phyloP scores from a whole-genome alignment of 1,284 basidiomycete genomes.

The Ceratobasidium sp. region DNA sequence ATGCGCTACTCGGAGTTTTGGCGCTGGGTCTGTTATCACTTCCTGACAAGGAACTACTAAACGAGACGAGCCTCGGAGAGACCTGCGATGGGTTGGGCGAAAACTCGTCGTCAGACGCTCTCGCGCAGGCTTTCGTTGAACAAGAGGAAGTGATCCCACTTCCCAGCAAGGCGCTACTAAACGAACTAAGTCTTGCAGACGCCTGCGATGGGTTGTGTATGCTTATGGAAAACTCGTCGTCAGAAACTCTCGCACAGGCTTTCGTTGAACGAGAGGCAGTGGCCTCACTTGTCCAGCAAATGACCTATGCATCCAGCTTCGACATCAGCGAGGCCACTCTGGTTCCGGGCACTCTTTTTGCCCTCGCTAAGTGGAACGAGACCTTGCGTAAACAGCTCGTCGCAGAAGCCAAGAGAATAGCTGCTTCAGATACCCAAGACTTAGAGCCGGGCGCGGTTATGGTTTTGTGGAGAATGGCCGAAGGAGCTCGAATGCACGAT shows the following conservation, averaged over 20 bases:
- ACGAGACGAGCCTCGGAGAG: conserved; percentile 22
- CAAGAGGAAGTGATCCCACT: conserved; percentile 1
- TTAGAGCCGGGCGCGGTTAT: conserved; percentile 22
- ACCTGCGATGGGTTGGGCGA: conserved; percentile 6
- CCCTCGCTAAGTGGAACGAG: neutral
- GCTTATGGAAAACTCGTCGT: conserved; percentile 7
- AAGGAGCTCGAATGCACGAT: conserved; percentile 6
- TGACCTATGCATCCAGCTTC: conserved; percentile 13
- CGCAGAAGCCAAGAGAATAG: neutral
- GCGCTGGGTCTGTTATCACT: conserved; percentile 8
- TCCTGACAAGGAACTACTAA: neutral
- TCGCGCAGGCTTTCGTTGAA: conserved; percentile 21
- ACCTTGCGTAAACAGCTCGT: neutral
- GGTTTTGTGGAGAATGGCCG: conserved; percentile 7
- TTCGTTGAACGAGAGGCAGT: conserved; percentile 19
- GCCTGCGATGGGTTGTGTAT: neutral
- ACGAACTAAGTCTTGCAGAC: conserved; percentile 27
- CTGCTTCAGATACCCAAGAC: neutral
- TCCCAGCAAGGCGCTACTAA: no score
- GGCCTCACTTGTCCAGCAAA: conserved; percentile 9
- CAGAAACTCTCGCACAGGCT: conserved; percentile 8
- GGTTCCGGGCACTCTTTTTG: neutral
- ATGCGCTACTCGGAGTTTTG: conserved; percentile 22
- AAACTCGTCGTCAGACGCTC: neutral
- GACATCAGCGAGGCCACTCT: neutral